Percentiles rank a stretch among this genome's conserved stretches.
Evolutionary conservation across 805 yeast species (phyloP).

Genomic region (Vanderwaltozyma yarrowii): DNA sequence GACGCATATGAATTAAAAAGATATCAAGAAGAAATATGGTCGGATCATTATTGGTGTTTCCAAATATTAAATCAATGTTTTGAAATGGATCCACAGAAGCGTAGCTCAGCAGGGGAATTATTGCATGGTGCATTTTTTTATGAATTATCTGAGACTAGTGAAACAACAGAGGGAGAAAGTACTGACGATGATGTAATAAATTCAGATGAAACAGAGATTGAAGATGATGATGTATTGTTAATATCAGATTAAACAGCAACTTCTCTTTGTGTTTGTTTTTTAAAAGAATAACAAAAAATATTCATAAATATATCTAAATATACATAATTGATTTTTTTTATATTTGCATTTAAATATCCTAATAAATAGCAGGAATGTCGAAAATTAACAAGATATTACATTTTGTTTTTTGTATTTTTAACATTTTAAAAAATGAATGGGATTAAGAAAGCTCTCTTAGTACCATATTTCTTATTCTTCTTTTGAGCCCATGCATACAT

Average conservation of each 20-base stretch:
- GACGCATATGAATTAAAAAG: conserved; percentile 18
- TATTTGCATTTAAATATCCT: not conserved
- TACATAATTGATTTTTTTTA: no score
- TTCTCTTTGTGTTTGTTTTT: no score
- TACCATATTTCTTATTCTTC: conserved; percentile 75
- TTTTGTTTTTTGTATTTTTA: not conserved
- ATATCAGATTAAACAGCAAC: conserved; percentile 15
- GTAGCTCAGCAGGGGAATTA: conserved; percentile 50
- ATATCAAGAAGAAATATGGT: conserved; percentile 28
- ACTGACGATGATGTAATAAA: conserved; percentile 22
- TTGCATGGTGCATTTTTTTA: conserved; percentile 51
- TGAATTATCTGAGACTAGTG: conserved; percentile 26
- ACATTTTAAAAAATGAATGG: conserved; percentile 55
- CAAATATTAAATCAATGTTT: conserved; percentile 49
- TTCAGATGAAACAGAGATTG: conserved; percentile 10
- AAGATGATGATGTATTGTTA: conserved; percentile 19
- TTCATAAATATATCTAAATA: no score
- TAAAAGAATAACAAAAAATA: no score
- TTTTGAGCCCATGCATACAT: conserved; percentile 90
- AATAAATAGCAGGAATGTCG: not conserved
- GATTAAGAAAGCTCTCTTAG: conserved; percentile 64
- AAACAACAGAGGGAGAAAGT: conserved; percentile 11
- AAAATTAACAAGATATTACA: not conserved
- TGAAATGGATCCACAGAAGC: conserved; percentile 44
- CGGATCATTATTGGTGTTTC: conserved; percentile 35